These are phyloP conservation scores for Eucalyptus paniculata DNA, from an alignment of 345 rosid species.

Conservation along the genomic window DNA sequence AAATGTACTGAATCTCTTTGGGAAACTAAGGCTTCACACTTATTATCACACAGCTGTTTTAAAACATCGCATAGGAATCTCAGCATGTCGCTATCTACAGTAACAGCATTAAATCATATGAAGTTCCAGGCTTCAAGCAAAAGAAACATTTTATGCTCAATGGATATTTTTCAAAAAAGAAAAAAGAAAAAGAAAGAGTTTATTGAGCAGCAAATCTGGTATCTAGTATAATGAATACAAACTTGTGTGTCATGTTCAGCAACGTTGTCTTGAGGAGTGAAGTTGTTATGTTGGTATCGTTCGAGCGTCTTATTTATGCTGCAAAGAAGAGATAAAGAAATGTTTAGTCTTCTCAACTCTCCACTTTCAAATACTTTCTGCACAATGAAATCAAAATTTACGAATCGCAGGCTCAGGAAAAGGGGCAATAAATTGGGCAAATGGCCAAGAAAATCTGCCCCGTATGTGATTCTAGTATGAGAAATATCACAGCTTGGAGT, in stretches of 20 bases:
- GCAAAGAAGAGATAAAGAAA: not conserved
- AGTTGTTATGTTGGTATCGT: slow-evolving; percentile 59
- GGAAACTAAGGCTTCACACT: not conserved
- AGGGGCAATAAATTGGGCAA: not conserved
- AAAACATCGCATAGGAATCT: not conserved
- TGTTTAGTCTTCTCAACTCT: not conserved
- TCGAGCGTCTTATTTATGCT: slow-evolving; percentile 56
- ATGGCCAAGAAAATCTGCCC: not conserved
- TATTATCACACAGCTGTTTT: not conserved
- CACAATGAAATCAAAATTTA: not conserved
- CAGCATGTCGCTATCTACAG: not conserved
- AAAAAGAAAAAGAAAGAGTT: not conserved
- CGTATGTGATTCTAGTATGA: not conserved
- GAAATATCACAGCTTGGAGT: not conserved
- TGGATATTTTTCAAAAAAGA: too few relatives aligned
- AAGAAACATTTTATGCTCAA: not conserved
- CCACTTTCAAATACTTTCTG: not conserved
- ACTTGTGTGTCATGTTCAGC: slow-evolving; percentile 68
- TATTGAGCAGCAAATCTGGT: not conserved
- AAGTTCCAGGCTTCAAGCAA: not conserved
- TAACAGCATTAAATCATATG: not conserved
- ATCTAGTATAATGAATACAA: not conserved
- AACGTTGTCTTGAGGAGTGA: slow-evolving; percentile 36
- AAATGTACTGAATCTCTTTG: not conserved
- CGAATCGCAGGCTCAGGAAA: not conserved